These are phyloP conservation scores for Phytophthora sp. DNA, from an alignment of 352 stramenopile species.

Conservation along the genomic window DNA sequence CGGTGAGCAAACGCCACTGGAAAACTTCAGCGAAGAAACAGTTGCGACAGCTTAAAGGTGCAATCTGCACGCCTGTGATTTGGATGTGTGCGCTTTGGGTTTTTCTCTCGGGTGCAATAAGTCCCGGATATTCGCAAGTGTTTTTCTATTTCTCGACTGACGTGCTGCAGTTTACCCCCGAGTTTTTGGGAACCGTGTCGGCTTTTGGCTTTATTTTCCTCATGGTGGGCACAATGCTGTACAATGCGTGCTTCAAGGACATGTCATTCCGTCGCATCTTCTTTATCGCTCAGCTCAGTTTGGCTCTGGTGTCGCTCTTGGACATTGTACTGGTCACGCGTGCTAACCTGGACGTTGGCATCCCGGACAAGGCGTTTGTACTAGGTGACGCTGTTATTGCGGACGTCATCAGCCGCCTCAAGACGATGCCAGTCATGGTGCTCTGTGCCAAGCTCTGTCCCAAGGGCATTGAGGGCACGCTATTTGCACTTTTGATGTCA, in stretches of 20 bases:
- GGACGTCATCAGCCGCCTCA: constrained; percentile 81
- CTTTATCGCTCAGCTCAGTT: constrained; percentile 83
- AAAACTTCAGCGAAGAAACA: constrained; percentile 58
- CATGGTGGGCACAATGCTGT: constrained; percentile 80
- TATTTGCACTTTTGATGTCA: constrained; percentile 98
- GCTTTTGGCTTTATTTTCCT: constrained; percentile 82
- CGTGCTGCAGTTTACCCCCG: constrained; percentile 93
- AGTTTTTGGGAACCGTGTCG: constrained; percentile 94
- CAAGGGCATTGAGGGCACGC: constrained; percentile 94
- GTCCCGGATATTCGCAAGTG: constrained; percentile 93
- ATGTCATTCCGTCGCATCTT: constrained; percentile 94
- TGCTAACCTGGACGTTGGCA: constrained; percentile 90
- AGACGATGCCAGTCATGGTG: constrained; percentile 95
- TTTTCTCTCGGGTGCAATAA: constrained; percentile 94
- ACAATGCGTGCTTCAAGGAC: constrained; percentile 90
- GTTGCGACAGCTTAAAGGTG: constrained; percentile 69
- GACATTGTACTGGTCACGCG: constrained; percentile 93
- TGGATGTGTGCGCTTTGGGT: constrained; percentile 97
- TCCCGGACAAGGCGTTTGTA: constrained; percentile 96
- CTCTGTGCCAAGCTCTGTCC: constrained; percentile 95
- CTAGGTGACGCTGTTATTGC: constrained; percentile 94
- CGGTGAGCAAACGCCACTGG: constrained; percentile 54
- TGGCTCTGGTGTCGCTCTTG: constrained; percentile 73
- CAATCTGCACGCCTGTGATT: constrained; percentile 90
- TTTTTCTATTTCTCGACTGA: constrained; percentile 97